A percentile compares a stretch with the other conserved stretches of the same genome.
These are phyloP conservation scores for Populus hybrid DNA, from an alignment of 441 rosid genomes.

Conservation along the genomic window DNA sequence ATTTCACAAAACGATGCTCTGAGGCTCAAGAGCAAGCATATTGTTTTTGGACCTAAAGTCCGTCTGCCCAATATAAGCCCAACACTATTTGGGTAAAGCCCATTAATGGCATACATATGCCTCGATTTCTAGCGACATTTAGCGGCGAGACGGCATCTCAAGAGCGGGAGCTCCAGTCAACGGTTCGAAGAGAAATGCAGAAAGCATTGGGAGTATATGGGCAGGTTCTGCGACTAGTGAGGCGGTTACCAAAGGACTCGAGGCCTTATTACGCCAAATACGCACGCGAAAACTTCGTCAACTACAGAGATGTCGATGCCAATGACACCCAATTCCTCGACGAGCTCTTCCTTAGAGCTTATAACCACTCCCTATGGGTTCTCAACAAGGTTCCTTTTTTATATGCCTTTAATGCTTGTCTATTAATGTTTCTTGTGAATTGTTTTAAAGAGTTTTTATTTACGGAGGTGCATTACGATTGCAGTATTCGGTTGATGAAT, in stretches of 20 bases:
- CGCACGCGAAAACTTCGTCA: conserved; percentile 83
- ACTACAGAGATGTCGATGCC: conserved; percentile 67
- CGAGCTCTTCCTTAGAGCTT: conserved; percentile 78
- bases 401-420: neutral
- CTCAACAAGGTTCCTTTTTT: conserved; percentile 58
- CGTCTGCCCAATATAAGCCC: no score
- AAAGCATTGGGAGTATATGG: conserved; percentile 64
- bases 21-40: no score
- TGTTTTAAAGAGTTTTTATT: conserved; percentile 1
- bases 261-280: conserved; percentile 87
- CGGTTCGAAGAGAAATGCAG: conserved; percentile 39
- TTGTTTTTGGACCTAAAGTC: no score
- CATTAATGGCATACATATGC: neutral
- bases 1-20: no score
- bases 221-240: conserved; percentile 65
- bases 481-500: conserved; percentile 80
- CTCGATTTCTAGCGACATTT: neutral
- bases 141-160: no score
- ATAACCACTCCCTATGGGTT: conserved; percentile 86
- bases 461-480: neutral
- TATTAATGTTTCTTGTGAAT: neutral
- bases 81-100: neutral
- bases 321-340: conserved; percentile 49
- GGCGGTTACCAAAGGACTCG: conserved; percentile 69
- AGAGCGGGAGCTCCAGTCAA: neutral